Percentiles rank a stretch among this genome's conserved stretches.
Conservation (phyloP, 1,284 basidiomycete species). For the Ustilago loliicola region DNA sequence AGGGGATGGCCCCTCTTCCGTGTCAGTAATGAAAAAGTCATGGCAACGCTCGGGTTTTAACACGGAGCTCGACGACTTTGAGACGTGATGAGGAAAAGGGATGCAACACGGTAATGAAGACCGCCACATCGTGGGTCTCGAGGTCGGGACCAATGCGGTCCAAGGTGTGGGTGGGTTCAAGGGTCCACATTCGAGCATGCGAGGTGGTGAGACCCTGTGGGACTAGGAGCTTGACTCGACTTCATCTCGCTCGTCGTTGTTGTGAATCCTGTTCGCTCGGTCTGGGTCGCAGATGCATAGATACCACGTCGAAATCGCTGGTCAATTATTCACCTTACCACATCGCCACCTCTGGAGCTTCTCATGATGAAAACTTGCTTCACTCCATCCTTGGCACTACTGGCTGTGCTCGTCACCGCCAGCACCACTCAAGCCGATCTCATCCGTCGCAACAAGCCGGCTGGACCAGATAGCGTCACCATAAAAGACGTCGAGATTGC, state of each 20-base stretch:
- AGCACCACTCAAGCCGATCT: not conserved
- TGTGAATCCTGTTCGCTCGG: not conserved
- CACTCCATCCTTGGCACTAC: not conserved
- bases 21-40: no score
- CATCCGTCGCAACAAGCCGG: not conserved
- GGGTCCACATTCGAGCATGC: not conserved
- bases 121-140: not conserved
- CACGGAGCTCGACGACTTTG: no score
- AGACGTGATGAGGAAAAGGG: not conserved
- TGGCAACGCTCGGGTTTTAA: no score
- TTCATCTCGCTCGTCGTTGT: not conserved
- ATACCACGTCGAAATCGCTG: not conserved
- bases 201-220: not conserved
- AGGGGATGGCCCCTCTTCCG: no score
- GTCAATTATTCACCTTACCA: not conserved
- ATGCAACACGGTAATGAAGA: not conserved
- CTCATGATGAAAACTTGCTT: not conserved
- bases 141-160: not conserved
- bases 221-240: not conserved
- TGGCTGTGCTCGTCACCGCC: not conserved
- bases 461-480: conserved; percentile 1
- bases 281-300: not conserved
- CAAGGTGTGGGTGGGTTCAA: not conserved
- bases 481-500: conserved; percentile 20
- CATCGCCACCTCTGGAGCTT: no score